Percentiles rank a stretch among this genome's conserved stretches.
phyloP scores from a whole-genome alignment of 371 early-diverging fungal species.

The Parasitella parasitica region DNA sequence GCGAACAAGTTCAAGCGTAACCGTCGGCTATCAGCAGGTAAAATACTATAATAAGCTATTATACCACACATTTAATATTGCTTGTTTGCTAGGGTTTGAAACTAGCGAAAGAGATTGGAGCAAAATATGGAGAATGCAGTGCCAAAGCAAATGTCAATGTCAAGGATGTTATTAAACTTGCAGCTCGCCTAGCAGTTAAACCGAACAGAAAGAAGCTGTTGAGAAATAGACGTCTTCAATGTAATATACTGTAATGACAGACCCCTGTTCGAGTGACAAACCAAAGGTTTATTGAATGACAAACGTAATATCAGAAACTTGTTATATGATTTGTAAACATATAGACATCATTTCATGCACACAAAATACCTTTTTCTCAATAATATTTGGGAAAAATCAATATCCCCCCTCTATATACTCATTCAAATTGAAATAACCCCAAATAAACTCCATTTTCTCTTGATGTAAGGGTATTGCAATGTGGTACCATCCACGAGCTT shows the following conservation, averaged over 20 bases:
- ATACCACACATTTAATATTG: neutral
- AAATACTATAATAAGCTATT: too few relatives aligned
- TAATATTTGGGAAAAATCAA: too few relatives aligned
- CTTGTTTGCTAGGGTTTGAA: conserved; percentile 50
- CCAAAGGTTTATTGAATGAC: too few relatives aligned
- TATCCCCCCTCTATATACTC: neutral
- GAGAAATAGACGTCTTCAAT: conserved; percentile 12
- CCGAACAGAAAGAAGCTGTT: conserved; percentile 18
- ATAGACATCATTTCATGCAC: too few relatives aligned
- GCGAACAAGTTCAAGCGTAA: conserved; percentile 31
- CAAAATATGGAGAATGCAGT: conserved; percentile 86
- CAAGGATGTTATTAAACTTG: conserved; percentile 68
- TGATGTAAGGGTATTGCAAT: neutral
- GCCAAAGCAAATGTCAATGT: conserved; percentile 79
- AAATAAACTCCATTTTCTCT: neutral
- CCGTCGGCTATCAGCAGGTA: conserved; percentile 31
- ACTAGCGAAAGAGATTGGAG: conserved; percentile 72
- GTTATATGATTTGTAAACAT: too few relatives aligned
- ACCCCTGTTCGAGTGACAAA: neutral
- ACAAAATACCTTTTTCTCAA: too few relatives aligned
- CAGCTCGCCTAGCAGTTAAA: conserved; percentile 31
- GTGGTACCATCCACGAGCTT: neutral
- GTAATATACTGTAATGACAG: conserved; percentile 12
- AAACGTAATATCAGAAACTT: too few relatives aligned
- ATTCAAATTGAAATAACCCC: neutral